Evolutionary conservation across 2,329 filamentous ascomycete genomes (phyloP).

Genomic region (Plenodomus lindquistii): DNA sequence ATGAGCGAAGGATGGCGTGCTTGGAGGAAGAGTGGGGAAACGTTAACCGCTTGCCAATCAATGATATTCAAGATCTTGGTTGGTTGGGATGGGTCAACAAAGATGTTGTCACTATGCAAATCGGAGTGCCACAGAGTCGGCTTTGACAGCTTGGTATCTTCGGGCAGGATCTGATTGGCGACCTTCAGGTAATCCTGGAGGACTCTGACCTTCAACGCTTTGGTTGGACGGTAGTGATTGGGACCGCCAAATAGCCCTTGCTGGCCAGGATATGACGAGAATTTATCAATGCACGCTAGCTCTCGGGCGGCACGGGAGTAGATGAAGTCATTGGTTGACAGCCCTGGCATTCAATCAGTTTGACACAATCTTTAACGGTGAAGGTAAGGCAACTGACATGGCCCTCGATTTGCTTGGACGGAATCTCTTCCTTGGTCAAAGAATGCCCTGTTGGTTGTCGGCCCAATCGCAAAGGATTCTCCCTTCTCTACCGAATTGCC

Average conservation of each 20-base stretch:
- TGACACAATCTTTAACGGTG: constrained; percentile 7
- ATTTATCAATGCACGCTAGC: constrained; percentile 20
- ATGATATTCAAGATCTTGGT: constrained; percentile 38
- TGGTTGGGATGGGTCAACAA: constrained; percentile 33
- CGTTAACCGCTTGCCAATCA: constrained; percentile 39
- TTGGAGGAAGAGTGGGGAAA: constrained; percentile 33
- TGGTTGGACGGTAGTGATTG: constrained; percentile 27
- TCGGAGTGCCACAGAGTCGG: constrained; percentile 38
- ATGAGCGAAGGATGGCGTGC: constrained; percentile 29
- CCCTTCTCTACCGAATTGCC: constrained; percentile 9
- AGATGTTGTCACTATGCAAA: constrained; percentile 40
- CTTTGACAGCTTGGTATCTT: constrained; percentile 17
- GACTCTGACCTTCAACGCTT: constrained; percentile 25
- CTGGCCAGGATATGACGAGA: constrained; percentile 15
- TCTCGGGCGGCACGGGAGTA: constrained; percentile 18
- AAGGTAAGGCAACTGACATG: constrained; percentile 18
- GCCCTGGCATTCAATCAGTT: constrained; percentile 18
- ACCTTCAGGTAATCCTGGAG: constrained; percentile 33
- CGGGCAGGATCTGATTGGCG: constrained; percentile 25
- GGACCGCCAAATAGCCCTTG: constrained; percentile 26
- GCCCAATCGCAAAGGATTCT: constrained; percentile 16
- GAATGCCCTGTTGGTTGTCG: constrained; percentile 19
- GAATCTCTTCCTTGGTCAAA: constrained; percentile 20
- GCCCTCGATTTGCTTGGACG: constrained; percentile 18
- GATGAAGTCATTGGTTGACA: constrained; percentile 18